A percentile compares a stretch with the other conserved stretches of the same genome.
phyloP scores from a whole-genome alignment of 202 grass and related monocot genomes.

The Brachypodium distachyon region DNA sequence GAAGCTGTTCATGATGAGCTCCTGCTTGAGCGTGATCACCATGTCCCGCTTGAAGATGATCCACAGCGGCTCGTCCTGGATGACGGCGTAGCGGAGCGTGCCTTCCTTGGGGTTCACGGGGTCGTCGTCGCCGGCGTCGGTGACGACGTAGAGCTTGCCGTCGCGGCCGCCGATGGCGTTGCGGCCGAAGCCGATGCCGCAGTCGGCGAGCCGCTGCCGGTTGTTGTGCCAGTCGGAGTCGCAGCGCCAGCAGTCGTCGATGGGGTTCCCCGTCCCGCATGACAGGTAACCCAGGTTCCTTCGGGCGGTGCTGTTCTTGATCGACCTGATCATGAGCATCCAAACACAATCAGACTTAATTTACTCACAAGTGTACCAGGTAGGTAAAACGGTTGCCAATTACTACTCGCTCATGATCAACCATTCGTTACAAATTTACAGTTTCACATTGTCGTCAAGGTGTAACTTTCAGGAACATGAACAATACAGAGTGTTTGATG shows the following conservation, averaged over 20 bases:
- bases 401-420: not conserved
- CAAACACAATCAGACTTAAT: not conserved
- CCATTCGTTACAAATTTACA: not conserved
- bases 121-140: conserved; percentile 55
- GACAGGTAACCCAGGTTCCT: conserved; percentile 55
- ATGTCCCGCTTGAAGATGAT: conserved; percentile 97
- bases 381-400: too few species aligned
- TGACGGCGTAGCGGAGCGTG: conserved; percentile 74
- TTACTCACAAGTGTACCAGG: not conserved
- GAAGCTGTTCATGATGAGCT: conserved; percentile 98
- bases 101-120: conserved; percentile 61
- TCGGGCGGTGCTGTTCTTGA: conserved; percentile 51
- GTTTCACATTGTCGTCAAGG: too few species aligned
- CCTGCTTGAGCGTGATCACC: conserved; percentile 81
- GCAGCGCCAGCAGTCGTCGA: conserved; percentile 97
- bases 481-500: not conserved
- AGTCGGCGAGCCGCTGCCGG: conserved; percentile 77
- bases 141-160: conserved; percentile 81
- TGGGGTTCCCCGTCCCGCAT: conserved; percentile 79
- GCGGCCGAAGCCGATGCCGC: conserved; percentile 90
- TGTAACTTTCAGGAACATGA: not conserved
- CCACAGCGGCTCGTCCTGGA: conserved; percentile 92
- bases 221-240: conserved; percentile 70
- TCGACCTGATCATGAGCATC: conserved; percentile 36
- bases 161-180: conserved; percentile 80